These are phyloP conservation scores for Tranzscheliella williamsii DNA, from an alignment of 1,284 basidiomycete species.

Conservation along the genomic window DNA sequence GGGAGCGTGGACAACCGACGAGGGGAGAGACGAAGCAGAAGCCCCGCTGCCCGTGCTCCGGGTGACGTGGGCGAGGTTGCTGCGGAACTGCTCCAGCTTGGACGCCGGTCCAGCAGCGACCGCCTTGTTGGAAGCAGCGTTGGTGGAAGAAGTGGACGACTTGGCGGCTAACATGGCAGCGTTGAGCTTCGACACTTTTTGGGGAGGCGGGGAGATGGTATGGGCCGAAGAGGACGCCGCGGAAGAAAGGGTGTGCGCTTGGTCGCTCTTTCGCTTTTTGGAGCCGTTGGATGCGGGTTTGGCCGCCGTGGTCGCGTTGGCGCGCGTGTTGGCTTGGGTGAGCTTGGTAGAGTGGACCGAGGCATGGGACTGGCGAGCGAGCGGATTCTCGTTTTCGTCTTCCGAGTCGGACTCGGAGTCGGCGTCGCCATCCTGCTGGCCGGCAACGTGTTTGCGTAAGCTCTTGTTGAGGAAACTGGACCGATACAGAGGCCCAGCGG, in stretches of 20 bases:
- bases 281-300: neutral
- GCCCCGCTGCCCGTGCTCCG: conserved; percentile 24
- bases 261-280: conserved; percentile 41
- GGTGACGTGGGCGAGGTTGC: conserved; percentile 32
- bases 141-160: conserved; percentile 7
- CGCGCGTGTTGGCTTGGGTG: conserved; percentile 35
- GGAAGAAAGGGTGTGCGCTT: conserved; percentile 1
- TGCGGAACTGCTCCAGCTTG: conserved; percentile 38
- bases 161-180: conserved; percentile 21
- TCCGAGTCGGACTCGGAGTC: conserved; percentile 26
- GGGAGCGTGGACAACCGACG: conserved; percentile 4
- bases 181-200: conserved; percentile 24
- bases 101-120: conserved; percentile 22
- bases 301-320: conserved; percentile 15
- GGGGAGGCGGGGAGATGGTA: conserved; percentile 7
- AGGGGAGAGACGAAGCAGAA: conserved; percentile 4
- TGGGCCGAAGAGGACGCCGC: neutral
- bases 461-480: conserved; percentile 58
- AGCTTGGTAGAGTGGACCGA: conserved; percentile 5
- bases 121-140: conserved; percentile 7
- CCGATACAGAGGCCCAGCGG: conserved; percentile 35
- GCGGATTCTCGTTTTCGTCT: conserved; percentile 5
- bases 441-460: conserved; percentile 46
- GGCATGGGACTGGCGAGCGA: neutral
- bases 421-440: conserved; percentile 28